Evolutionary conservation across 2,329 filamentous ascomycete genomes (phyloP).

Genomic region (Trichoderma guizhouense): DNA sequence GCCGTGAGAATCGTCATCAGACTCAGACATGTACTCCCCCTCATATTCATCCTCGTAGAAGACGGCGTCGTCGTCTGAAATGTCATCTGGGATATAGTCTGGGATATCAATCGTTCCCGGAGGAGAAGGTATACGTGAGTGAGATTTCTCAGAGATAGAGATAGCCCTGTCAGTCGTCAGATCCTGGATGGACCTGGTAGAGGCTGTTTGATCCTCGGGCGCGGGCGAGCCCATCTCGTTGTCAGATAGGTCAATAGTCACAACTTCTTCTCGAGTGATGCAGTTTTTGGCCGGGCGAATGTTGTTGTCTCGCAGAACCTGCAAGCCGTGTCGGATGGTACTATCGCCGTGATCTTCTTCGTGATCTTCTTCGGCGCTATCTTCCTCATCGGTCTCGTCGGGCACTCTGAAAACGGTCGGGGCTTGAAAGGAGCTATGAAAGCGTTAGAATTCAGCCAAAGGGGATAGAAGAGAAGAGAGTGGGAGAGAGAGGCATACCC

Average conservation of each 20-base stretch:
- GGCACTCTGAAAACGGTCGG: conserved; percentile 41
- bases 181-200: not conserved
- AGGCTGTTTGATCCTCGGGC: not conserved
- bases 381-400: conserved; percentile 37
- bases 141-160: not conserved
- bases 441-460: conserved; percentile 19
- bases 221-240: conserved; percentile 18
- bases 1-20: not conserved
- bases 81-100: not conserved
- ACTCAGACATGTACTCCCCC: conserved; percentile 6
- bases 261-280: not conserved
- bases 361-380: conserved; percentile 28
- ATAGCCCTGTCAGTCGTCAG: not conserved
- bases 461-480: not conserved
- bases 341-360: conserved; percentile 26
- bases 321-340: conserved; percentile 26
- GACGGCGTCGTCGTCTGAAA: conserved; percentile 7
- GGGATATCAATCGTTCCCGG: not conserved
- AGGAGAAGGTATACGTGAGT: conserved; percentile 6
- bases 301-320: conserved; percentile 29
- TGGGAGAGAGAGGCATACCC: conserved; percentile 21
- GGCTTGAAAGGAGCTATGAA: conserved; percentile 26
- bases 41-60: conserved; percentile 10
- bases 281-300: conserved; percentile 26
- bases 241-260: conserved; percentile 25